phyloP scores from a whole-genome alignment of 2,329 filamentous ascomycete genomes.

The Verticillium dahliae region DNA sequence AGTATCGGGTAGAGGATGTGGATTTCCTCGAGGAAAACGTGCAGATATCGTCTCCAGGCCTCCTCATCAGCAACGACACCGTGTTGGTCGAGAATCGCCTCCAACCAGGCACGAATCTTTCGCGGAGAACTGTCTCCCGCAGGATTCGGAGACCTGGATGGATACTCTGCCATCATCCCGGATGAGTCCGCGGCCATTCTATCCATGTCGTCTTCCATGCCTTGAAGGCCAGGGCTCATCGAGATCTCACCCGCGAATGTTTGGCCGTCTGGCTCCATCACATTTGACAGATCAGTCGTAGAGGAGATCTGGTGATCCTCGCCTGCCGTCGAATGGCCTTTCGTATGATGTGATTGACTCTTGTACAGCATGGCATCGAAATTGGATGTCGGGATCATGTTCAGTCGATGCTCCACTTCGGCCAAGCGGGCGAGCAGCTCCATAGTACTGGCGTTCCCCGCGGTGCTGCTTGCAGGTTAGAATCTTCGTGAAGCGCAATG shows the following conservation, averaged over 20 bases:
- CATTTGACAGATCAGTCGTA: conserved; percentile 1
- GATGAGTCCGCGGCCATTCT: not conserved
- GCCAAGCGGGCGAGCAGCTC: conserved; percentile 2
- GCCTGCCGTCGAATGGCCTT: not conserved
- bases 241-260: conserved; percentile 8
- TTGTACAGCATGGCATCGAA: not conserved
- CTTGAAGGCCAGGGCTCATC: conserved; percentile 2
- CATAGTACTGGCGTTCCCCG: not conserved
- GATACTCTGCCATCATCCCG: not conserved
- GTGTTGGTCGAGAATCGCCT: conserved; percentile 1
- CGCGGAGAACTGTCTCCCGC: not conserved
- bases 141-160: not conserved
- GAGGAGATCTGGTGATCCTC: not conserved
- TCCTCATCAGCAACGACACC: conserved; percentile 5
- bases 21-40: conserved; percentile 7
- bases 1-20: conserved; percentile 7
- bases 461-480: not conserved
- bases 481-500: not conserved
- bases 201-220: conserved; percentile 1
- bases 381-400: not conserved
- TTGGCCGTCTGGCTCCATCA: conserved; percentile 6
- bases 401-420: conserved; percentile 7
- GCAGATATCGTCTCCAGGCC: conserved; percentile 6
- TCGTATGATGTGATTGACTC: not conserved
- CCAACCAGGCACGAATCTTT: conserved; percentile 6